phyloP scores from a whole-genome alignment of 108 stramenopile species.

The Nannochloropsis granulata region DNA sequence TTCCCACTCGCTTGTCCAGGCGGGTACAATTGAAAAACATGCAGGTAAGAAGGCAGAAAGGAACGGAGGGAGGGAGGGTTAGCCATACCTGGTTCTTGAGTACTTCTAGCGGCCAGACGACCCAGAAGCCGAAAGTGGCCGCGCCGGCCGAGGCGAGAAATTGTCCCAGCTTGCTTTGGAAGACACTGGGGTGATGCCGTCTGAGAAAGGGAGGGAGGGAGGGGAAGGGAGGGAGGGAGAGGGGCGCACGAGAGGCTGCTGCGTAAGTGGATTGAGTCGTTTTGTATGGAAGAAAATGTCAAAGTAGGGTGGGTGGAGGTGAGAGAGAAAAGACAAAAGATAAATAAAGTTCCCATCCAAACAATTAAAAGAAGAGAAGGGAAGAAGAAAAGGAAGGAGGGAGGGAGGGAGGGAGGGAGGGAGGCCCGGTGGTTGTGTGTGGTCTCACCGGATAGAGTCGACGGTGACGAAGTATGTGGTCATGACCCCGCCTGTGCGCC shows the following conservation, averaged over 20 bases:
- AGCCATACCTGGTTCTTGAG: neutral
- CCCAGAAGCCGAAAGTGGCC: neutral
- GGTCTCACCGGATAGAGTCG: neutral
- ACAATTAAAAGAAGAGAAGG: neutral
- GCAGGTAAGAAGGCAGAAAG: neutral
- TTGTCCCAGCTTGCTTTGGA: neutral
- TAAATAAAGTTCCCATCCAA: neutral
- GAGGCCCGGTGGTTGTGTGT: no score
- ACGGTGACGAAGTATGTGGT: neutral
- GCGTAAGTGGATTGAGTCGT: neutral
- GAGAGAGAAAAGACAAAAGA: no score
- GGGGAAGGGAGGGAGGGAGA: neutral
- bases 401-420: no score
- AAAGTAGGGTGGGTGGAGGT: neutral
- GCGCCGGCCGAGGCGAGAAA: neutral
- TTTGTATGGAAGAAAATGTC: neutral
- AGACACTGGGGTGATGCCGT: neutral
- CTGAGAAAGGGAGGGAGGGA: neutral
- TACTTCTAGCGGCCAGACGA: neutral
- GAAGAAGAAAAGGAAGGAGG: neutral
- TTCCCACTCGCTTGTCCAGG: neutral
- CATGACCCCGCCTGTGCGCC: neutral
- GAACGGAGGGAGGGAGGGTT: neutral
- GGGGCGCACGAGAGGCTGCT: neutral
- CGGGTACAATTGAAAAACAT: neutral